Percentiles rank a stretch among this genome's conserved stretches.
These are phyloP conservation scores for Tillandsia leiboldiana DNA, from an alignment of 176 grass and related monocot species.

Conservation along the genomic window DNA sequence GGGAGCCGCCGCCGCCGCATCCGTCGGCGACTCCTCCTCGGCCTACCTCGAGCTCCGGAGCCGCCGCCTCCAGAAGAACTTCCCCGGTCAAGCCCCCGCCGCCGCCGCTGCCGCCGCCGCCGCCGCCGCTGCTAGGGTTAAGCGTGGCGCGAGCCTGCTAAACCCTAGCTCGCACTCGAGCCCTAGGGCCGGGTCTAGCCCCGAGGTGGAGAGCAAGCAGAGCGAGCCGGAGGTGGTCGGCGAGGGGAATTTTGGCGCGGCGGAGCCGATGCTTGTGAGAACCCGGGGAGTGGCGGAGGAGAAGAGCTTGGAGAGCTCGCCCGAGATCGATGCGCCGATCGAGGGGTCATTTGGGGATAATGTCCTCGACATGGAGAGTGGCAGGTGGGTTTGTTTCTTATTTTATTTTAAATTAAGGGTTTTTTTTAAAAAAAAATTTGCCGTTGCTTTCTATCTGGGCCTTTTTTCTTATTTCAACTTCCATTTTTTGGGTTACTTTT, in stretches of 20 bases:
- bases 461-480: no score
- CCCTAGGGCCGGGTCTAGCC: neutral
- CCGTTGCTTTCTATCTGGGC: no score
- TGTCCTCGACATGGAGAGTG: neutral
- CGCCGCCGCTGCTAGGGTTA: neutral
- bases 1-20: neutral
- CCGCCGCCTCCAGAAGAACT: conserved; percentile 20
- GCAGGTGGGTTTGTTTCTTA: neutral
- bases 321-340: neutral
- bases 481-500: no score
- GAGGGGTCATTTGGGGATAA: neutral
- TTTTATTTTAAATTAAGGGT: neutral
- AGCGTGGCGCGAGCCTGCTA: neutral
- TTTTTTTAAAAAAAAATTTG: neutral
- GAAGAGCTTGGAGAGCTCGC: neutral
- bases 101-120: neutral
- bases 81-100: neutral
- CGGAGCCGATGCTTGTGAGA: neutral
- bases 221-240: neutral
- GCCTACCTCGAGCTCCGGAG: conserved; percentile 26
- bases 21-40: neutral
- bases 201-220: neutral
- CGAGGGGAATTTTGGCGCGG: neutral
- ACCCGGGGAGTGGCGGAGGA: neutral
- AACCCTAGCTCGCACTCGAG: neutral